phyloP scores from a whole-genome alignment of 306 rosid genomes.

The Dryas alaskensis region DNA sequence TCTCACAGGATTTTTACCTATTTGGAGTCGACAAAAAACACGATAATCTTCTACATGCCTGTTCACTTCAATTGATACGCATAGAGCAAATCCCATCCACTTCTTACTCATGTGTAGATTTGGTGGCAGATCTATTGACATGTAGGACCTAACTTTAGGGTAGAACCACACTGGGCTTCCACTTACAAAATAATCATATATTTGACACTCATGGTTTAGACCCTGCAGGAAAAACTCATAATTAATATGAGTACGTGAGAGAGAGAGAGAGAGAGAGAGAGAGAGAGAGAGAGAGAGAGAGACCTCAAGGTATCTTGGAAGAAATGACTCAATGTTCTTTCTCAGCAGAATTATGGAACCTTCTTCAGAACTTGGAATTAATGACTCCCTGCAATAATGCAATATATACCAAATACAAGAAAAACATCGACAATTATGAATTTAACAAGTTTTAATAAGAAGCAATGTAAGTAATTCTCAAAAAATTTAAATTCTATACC shows the following conservation, averaged over 20 bases:
- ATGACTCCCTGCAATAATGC: conserved; percentile 1
- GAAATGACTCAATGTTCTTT: background rate
- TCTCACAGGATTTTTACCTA: no score
- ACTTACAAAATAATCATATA: background rate
- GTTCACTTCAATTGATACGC: background rate
- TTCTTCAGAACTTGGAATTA: background rate
- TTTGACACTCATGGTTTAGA: background rate
- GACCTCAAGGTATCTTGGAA: background rate
- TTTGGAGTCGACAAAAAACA: no score
- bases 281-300: background rate
- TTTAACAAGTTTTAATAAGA: no score
- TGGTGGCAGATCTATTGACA: background rate
- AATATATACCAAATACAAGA: no score
- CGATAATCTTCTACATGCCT: no score
- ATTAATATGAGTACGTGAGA: background rate
- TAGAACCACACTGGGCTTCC: background rate
- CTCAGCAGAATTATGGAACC: background rate
- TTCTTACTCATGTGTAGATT: background rate
- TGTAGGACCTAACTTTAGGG: background rate
- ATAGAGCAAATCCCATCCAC: conserved; percentile 8
- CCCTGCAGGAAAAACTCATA: background rate
- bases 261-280: background rate
- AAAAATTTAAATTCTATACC: no score
- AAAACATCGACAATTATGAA: no score
- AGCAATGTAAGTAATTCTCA: no score